Percentiles rank a stretch among this genome's conserved stretches.
phyloP scores from a whole-genome alignment of 2,329 filamentous ascomycete species.

The Pestalotiopsis sp. region DNA sequence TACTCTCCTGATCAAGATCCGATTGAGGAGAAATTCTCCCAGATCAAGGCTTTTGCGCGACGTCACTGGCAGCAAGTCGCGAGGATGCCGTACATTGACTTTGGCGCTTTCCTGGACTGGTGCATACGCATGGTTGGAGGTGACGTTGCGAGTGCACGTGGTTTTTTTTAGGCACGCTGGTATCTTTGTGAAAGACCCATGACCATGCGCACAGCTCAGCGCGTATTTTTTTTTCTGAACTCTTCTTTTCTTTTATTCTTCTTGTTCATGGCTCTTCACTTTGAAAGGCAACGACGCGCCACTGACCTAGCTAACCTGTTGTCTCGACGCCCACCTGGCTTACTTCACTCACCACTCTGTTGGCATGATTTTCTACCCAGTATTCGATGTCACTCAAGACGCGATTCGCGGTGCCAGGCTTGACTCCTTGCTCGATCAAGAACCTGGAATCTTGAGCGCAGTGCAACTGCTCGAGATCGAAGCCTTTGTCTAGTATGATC shows the following conservation, averaged over 20 bases:
- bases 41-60: background rate
- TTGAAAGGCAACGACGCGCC: too few species aligned
- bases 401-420: background rate
- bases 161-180: background rate
- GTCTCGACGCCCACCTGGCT: background rate
- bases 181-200: background rate
- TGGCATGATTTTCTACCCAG: background rate
- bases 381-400: background rate
- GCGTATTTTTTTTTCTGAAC: too few species aligned
- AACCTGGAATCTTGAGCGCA: background rate
- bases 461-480: background rate
- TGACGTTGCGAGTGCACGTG: background rate
- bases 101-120: background rate
- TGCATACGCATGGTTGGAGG: background rate
- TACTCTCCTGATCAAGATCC: background rate
- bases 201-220: background rate
- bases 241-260: too few species aligned
- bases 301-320: background rate
- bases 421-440: background rate
- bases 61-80: background rate
- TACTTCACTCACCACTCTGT: background rate
- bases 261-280: too few species aligned
- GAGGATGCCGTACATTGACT: background rate
- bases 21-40: background rate
- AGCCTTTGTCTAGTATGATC: background rate